Conservation (phyloP, 2,329 filamentous ascomycete species). For the Ophiostoma piceae region DNA sequence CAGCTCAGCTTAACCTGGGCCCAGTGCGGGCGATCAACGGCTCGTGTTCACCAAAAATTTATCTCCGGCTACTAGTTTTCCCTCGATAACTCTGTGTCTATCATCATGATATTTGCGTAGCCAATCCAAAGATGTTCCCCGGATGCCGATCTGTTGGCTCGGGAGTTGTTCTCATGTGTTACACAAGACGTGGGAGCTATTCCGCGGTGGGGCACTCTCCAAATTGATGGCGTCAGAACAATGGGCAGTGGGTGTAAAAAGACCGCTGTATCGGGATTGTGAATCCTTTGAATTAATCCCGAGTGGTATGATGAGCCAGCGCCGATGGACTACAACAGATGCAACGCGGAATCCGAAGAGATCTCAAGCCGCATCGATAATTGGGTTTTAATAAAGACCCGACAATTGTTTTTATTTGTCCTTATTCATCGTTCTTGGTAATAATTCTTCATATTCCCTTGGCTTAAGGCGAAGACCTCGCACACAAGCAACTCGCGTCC, state of each 20-base stretch:
- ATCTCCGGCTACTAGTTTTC: not conserved
- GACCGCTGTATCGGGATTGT: not conserved
- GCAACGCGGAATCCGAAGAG: not conserved
- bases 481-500: not conserved
- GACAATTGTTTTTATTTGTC: not conserved
- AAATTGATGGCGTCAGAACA: not conserved
- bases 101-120: not conserved
- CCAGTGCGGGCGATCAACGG: not conserved
- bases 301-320: not conserved
- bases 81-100: not conserved
- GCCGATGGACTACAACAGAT: not conserved
- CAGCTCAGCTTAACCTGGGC: not conserved
- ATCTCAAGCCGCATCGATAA: not conserved
- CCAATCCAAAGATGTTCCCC: not conserved
- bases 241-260: not conserved
- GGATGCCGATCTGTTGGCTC: slow-evolving; percentile 1
- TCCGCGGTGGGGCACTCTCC: not conserved
- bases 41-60: not conserved
- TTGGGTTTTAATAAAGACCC: not conserved
- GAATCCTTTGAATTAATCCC: slow-evolving; percentile 1
- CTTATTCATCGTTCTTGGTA: not conserved
- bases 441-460: not conserved
- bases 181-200: not conserved
- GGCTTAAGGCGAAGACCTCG: not conserved
- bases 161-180: not conserved